Evolutionary conservation across 495 filamentous ascomycete genomes (phyloP).

Genomic region (Mytilinidion resinicola): DNA sequence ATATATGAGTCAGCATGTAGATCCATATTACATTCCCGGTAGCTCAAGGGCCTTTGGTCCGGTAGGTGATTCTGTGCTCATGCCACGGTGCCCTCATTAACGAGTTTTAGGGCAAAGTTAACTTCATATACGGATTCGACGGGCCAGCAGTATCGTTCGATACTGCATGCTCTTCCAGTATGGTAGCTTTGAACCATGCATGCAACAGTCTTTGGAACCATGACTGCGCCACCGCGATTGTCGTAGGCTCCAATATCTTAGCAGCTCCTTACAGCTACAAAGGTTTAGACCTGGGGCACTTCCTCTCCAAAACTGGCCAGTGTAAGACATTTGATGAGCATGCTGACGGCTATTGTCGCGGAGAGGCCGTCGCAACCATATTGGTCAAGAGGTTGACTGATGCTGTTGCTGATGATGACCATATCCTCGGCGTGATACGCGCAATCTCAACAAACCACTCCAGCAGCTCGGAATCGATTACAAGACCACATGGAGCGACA

Average conservation of each 20-base stretch:
- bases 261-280: constrained; percentile 34
- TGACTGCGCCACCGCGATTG: constrained; percentile 39
- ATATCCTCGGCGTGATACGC: constrained; percentile 31
- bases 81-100: constrained; percentile 28
- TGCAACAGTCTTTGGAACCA: constrained; percentile 36
- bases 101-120: constrained; percentile 29
- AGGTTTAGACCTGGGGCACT: constrained; percentile 34
- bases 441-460: constrained; percentile 33
- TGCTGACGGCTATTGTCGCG: constrained; percentile 41
- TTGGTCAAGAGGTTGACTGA: constrained; percentile 27
- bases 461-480: constrained; percentile 37
- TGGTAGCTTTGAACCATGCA: constrained; percentile 34
- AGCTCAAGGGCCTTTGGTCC: constrained; percentile 32
- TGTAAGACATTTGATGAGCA: constrained; percentile 42
- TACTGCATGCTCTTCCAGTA: constrained; percentile 38
- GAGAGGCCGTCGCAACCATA: constrained; percentile 34
- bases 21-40: constrained; percentile 33
- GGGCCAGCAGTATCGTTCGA: constrained; percentile 11
- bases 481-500: constrained; percentile 30
- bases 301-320: constrained; percentile 37
- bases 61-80: constrained; percentile 34
- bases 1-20: constrained; percentile 30
- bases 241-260: constrained; percentile 39
- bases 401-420: constrained; percentile 33
- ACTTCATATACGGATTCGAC: constrained; percentile 31